Evolutionary conservation across 2,329 filamentous ascomycete species (phyloP), one percentile per base, ranked within the genome.

Genomic region (Xylariaceae sp.): DNA sequence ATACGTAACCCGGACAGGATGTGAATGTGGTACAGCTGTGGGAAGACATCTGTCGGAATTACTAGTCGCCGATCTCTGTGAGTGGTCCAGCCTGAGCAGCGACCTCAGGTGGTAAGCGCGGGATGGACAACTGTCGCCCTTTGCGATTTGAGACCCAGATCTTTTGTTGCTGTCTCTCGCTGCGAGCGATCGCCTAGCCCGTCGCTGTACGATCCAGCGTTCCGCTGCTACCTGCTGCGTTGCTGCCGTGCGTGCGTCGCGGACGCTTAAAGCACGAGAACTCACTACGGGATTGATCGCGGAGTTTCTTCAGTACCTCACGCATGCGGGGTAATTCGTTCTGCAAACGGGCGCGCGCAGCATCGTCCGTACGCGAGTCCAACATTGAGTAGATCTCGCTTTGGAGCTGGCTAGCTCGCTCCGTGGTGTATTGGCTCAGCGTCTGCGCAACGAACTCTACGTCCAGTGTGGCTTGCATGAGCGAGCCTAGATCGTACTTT

Each of bases 381-480:
- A 98, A 71, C 60, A 93, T 89, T 50, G 93, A 80, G 64, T 97
- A 98, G 36, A 98, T 91, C 62, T 90, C 81, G 53, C 85, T 85
- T 68, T 97, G 93, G 12, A 87, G 75, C 60, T 90, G 81, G 7
- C 81, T 82, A 3, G 89, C 88, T 38, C 81, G 77, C 43, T 95
- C 86, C 0, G 88, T 93, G 0, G 88, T 93, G 64, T 94, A 98
- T 53, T 90, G 84, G 46, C 80, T 87, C 26, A 98, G 76, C 4
- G 91, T 96, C 69, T 98, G 93, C 1, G 90, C 88, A 43, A 97
- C 83, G 60, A 98, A 97, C 65, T 98, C 93, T 2, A 96, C 90
- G 59, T 98, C 93, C 1, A 98, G 79, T 0, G 93, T 98, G 2
- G 94, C 94, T 66, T 98, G 94, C 83, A 97, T 95, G 38, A 98